Evolutionary conservation across 1,139 yeast species (phyloP).

Genomic region (Pichia sp.): DNA sequence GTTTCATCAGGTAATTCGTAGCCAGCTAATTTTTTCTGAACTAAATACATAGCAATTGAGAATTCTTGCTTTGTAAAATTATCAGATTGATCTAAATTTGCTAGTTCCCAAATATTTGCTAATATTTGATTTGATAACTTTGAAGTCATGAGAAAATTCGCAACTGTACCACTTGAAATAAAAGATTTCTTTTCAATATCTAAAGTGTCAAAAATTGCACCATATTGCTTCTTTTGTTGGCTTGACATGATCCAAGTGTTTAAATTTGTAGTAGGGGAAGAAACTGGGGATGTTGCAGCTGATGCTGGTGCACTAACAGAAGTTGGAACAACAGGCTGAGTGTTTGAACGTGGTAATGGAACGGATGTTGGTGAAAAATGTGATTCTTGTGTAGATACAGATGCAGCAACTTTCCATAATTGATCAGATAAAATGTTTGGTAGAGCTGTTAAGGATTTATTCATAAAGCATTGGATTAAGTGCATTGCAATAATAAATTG

Average conservation of each 20-base stretch:
- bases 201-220: conserved; percentile 66
- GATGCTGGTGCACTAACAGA: conserved; percentile 19
- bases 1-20: conserved; percentile 54
- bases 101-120: conserved; percentile 90
- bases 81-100: conserved; percentile 87
- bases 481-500: conserved; percentile 94
- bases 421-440: conserved; percentile 67
- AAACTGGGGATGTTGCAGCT: conserved; percentile 6
- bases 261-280: conserved; percentile 38
- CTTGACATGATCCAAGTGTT: conserved; percentile 65
- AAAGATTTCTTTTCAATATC: conserved; percentile 61
- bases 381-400: conserved; percentile 9
- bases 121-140: conserved; percentile 77
- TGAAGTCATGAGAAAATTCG: conserved; percentile 82
- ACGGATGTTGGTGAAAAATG: conserved; percentile 8
- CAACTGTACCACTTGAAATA: conserved; percentile 75
- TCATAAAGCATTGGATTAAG: conserved; percentile 73
- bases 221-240: conserved; percentile 71
- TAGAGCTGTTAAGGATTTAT: conserved; percentile 41
- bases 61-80: conserved; percentile 75
- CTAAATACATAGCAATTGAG: conserved; percentile 88
- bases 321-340: not conserved
- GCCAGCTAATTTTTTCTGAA: conserved; percentile 78
- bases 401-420: conserved; percentile 47
- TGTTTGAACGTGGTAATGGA: conserved; percentile 3